Conservation (phyloP, 352 stramenopile species). For the Globisporangium sylvaticum region DNA sequence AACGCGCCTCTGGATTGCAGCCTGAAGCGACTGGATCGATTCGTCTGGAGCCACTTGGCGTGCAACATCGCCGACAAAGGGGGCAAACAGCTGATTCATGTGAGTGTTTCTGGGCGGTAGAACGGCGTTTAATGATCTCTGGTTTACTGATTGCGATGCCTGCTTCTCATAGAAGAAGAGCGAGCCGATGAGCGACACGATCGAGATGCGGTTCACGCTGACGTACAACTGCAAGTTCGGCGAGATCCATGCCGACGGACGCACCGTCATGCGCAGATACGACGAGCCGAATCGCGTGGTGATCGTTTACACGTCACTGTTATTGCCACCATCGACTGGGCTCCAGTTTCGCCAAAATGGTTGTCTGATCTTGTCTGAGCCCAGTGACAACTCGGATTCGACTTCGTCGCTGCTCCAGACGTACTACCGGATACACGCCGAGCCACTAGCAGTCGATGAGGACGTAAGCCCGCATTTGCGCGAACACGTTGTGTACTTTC, state of each 20-base stretch:
- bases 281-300: conserved; percentile 10
- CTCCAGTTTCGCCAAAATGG: conserved; percentile 10
- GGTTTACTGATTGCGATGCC: background rate
- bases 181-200: background rate
- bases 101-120: background rate
- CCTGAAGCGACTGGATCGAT: background rate
- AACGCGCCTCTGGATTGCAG: background rate
- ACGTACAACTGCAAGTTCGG: conserved; percentile 2
- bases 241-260: background rate
- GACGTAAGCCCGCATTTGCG: no score
- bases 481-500: background rate
- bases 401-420: conserved; percentile 6
- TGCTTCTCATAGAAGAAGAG: background rate
- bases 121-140: background rate
- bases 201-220: background rate
- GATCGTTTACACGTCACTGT: conserved; percentile 7
- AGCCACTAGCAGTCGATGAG: background rate
- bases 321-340: background rate
- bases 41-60: conserved; percentile 1
- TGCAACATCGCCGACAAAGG: background rate
- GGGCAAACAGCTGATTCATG: background rate
- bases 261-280: background rate
- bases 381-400: background rate
- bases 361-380: conserved; percentile 6
- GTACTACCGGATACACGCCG: conserved; percentile 3